phyloP scores from a whole-genome alignment of 2,329 filamentous ascomycete species.

The Hypoxylon sp. region DNA sequence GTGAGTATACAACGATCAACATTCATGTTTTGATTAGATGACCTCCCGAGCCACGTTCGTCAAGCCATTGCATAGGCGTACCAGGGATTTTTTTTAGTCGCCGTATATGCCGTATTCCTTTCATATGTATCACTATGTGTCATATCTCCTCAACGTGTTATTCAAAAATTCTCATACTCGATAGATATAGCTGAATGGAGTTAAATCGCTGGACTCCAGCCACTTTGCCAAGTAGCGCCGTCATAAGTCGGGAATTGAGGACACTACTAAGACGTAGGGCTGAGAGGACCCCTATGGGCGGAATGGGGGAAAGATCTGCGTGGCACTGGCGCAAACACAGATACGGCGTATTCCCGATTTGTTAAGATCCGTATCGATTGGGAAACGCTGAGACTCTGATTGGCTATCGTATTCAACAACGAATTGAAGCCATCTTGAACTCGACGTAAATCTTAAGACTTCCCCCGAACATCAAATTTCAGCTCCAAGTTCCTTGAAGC shows the following conservation, averaged over 20 bases:
- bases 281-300: slow-evolving; percentile 9
- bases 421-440: slow-evolving; percentile 12
- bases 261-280: slow-evolving; percentile 18
- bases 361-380: slow-evolving; percentile 9
- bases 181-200: neutral
- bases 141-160: neutral
- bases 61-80: neutral
- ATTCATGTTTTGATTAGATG: neutral
- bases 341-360: slow-evolving; percentile 31
- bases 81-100: neutral
- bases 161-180: neutral
- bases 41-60: neutral
- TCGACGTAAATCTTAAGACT: slow-evolving; percentile 8
- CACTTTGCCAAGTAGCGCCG: neutral
- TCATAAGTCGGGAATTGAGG: neutral
- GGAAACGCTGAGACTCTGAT: neutral
- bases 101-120: slow-evolving; percentile 4
- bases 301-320: slow-evolving; percentile 13
- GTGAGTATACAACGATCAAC: neutral
- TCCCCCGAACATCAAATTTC: slow-evolving; percentile 8
- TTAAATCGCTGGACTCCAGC: neutral
- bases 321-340: neutral
- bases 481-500: slow-evolving; percentile 10
- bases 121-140: neutral
- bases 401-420: slow-evolving; percentile 16